Conservation (phyloP, 495 filamentous ascomycete species). For the Lichenothelia convexa region DNA sequence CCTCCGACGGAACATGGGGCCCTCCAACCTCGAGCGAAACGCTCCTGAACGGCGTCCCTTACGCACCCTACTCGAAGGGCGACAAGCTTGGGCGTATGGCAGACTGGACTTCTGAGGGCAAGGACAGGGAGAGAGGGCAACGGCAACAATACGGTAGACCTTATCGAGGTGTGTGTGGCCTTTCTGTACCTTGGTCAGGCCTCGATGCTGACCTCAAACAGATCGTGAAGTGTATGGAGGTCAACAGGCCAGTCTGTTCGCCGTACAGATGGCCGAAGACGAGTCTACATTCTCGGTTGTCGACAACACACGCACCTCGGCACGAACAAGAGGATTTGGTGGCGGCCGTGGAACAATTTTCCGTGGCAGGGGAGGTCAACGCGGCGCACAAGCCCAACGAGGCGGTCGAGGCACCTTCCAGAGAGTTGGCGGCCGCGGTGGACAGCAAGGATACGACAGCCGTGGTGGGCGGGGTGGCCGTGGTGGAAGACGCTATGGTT, state of each 20-base stretch:
- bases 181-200: not conserved
- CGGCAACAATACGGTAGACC: constrained; percentile 78
- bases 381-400: constrained; percentile 23
- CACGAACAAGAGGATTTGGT: constrained; percentile 68
- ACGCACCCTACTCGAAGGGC: constrained; percentile 93
- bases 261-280: constrained; percentile 78
- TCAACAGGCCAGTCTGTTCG: constrained; percentile 69
- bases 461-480: constrained; percentile 43
- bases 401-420: constrained; percentile 36
- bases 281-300: constrained; percentile 96
- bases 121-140: constrained; percentile 60
- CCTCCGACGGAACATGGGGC: constrained; percentile 63
- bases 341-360: constrained; percentile 73
- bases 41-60: constrained; percentile 82
- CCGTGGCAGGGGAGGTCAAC: constrained; percentile 59
- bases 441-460: constrained; percentile 41
- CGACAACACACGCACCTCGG: constrained; percentile 71
- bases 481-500: constrained; percentile 76
- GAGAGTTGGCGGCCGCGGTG: constrained; percentile 37
- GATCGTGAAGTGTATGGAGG: constrained; percentile 96
- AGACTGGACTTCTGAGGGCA: constrained; percentile 91
- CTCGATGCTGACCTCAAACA: constrained; percentile 19
- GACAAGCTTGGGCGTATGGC: constrained; percentile 99
- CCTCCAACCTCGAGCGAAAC: constrained; percentile 64
- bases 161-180: constrained; percentile 50